These are phyloP conservation scores for Zygosaccharomyces pseudorouxii DNA, from an alignment of 805 yeast genomes.

Conservation along the genomic window DNA sequence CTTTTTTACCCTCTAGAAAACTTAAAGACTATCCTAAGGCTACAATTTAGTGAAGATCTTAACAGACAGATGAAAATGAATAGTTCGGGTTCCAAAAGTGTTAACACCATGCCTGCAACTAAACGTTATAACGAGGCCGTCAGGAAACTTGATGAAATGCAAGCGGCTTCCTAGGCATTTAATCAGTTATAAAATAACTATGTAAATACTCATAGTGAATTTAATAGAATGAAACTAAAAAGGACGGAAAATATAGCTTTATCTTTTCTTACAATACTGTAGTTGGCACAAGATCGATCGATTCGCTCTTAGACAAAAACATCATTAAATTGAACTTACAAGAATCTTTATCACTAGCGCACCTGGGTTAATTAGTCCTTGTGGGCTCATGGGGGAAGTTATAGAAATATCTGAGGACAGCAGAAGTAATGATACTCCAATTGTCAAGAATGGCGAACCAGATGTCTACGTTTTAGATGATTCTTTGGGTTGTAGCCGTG, in stretches of 20 bases:
- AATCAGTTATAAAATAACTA: neutral
- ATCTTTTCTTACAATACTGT: neutral
- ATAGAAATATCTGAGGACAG: conserved; percentile 11
- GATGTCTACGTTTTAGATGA: conserved; percentile 8
- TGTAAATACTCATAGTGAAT: neutral
- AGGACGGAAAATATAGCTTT: neutral
- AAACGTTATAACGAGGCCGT: conserved; percentile 30
- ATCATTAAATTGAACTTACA: neutral
- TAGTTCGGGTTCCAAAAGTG: conserved; percentile 15
- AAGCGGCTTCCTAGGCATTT: conserved; percentile 1
- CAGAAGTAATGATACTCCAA: neutral
- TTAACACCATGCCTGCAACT: conserved; percentile 23
- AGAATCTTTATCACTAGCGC: neutral
- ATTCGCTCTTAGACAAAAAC: neutral
- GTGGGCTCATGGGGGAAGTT: conserved; percentile 9
- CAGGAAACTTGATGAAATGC: conserved; percentile 14
- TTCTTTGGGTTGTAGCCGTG: neutral
- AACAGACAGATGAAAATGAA: conserved; percentile 21
- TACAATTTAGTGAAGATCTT: conserved; percentile 32
- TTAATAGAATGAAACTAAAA: neutral
- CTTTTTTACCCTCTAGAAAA: conserved; percentile 18
- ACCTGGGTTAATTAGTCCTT: neutral
- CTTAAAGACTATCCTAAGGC: conserved; percentile 28
- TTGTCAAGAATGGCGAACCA: neutral
- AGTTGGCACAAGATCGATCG: neutral